Percentiles rank a stretch among this genome's conserved stretches.
Evolutionary conservation across 192 early-diverging fungal genomes (phyloP).

Genomic region (Linnemannia exigua): DNA sequence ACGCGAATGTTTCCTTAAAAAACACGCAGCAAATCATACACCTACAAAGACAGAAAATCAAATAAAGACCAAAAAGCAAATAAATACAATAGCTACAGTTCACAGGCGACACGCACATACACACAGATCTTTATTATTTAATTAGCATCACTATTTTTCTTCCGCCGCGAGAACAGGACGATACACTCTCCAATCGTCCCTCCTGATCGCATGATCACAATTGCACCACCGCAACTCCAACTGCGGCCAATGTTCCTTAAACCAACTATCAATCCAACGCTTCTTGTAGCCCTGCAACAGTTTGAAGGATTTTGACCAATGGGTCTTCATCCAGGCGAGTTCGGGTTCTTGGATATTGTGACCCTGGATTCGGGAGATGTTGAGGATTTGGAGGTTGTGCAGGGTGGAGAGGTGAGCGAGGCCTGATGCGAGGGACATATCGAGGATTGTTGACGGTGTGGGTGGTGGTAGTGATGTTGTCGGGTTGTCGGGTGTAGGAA

Average conservation of each 20-base stretch:
- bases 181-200: background rate
- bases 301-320: background rate
- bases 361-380: constrained; percentile 3
- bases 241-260: background rate
- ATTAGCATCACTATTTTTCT: background rate
- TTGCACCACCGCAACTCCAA: background rate
- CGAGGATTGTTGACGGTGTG: background rate
- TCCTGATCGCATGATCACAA: background rate
- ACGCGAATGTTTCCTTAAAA: background rate
- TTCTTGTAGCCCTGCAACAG: background rate
- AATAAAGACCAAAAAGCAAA: background rate
- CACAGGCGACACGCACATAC: too few relatives aligned
- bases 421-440: constrained; percentile 12
- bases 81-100: background rate
- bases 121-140: too few relatives aligned
- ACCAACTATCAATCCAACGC: background rate
- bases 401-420: background rate
- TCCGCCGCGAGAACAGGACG: background rate
- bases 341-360: constrained; percentile 16
- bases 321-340: constrained; percentile 25
- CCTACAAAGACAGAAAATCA: background rate
- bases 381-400: background rate
- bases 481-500: background rate
- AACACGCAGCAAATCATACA: too few relatives aligned
- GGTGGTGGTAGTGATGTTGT: background rate